Percentiles rank a stretch among this genome's conserved stretches.
Conservation (phyloP, 768 basidiomycete genomes). For the Boletus barrowsii region DNA sequence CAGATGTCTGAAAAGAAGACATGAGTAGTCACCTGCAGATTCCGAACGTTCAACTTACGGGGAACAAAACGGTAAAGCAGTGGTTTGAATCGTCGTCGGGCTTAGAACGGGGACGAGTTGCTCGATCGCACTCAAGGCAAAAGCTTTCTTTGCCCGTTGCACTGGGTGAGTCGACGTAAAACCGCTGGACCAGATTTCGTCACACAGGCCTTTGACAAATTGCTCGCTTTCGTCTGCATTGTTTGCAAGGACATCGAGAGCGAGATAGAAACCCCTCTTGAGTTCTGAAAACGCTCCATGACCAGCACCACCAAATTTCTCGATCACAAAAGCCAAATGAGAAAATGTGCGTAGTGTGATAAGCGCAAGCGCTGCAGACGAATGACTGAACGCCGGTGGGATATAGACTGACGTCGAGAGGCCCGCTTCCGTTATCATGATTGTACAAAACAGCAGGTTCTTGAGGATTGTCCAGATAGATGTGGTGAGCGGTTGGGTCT, state of each 20-base stretch:
- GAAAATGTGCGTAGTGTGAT: slow-evolving; percentile 56
- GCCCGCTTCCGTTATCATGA: slow-evolving; percentile 66
- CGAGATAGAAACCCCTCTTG: slow-evolving; percentile 70
- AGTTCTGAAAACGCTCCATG: slow-evolving; percentile 65
- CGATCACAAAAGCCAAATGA: slow-evolving; percentile 71
- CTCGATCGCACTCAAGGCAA: slow-evolving; percentile 70
- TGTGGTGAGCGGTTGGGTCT: slow-evolving; percentile 43
- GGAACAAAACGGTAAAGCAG: slow-evolving; percentile 58
- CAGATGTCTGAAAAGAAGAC: slow-evolving; percentile 48
- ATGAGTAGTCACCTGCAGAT: background rate
- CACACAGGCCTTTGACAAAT: slow-evolving; percentile 38
- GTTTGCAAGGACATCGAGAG: slow-evolving; percentile 66
- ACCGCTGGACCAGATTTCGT: slow-evolving; percentile 24
- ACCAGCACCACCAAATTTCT: slow-evolving; percentile 69
- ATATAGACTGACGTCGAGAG: slow-evolving; percentile 55
- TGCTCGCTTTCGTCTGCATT: slow-evolving; percentile 36
- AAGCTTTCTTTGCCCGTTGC: slow-evolving; percentile 47
- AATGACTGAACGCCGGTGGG: slow-evolving; percentile 36
- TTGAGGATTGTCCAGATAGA: slow-evolving; percentile 68
- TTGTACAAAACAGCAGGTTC: slow-evolving; percentile 67
- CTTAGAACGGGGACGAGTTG: slow-evolving; percentile 67
- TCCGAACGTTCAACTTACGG: slow-evolving; percentile 48
- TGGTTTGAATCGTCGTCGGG: slow-evolving; percentile 48
- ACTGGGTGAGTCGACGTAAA: slow-evolving; percentile 25
- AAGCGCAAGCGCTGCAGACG: slow-evolving; percentile 50